These are phyloP conservation scores for Fusarium scirpi DNA, from an alignment of 2,329 filamentous ascomycete species.

Conservation along the genomic window DNA sequence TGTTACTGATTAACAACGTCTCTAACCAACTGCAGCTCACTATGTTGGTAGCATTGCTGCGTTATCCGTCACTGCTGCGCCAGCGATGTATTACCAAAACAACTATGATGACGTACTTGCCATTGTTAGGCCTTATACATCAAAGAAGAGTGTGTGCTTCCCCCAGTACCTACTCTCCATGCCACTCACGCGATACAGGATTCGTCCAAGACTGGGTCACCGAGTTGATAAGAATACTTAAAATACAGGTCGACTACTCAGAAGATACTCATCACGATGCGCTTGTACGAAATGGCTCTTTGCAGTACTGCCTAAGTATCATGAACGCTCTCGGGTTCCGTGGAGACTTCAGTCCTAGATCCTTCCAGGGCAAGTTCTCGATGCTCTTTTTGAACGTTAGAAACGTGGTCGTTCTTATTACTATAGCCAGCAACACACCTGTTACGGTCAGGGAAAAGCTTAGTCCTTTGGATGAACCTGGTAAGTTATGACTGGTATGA, in stretches of 20 bases:
- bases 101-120: conserved; percentile 80
- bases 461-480: conserved; percentile 71
- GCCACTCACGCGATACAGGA: conserved; percentile 54
- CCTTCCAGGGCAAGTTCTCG: conserved; percentile 78
- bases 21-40: conserved; percentile 55
- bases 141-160: conserved; percentile 49
- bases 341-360: conserved; percentile 70
- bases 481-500: conserved; percentile 43
- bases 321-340: conserved; percentile 82
- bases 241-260: conserved; percentile 83
- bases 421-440: conserved; percentile 70
- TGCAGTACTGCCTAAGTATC: conserved; percentile 82
- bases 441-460: conserved; percentile 66
- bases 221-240: conserved; percentile 76
- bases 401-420: conserved; percentile 74
- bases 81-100: conserved; percentile 58
- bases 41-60: conserved; percentile 71
- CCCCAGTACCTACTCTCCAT: no score
- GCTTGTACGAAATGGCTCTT: conserved; percentile 76
- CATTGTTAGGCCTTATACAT: conserved; percentile 65
- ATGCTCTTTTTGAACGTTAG: conserved; percentile 81
- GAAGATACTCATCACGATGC: conserved; percentile 78
- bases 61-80: conserved; percentile 65
- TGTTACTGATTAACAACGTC: background rate
- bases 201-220: conserved; percentile 72